Evolutionary conservation across 352 stramenopile species (phyloP), one percentile per base, ranked within the genome.

Genomic region (Globisporangium polare): DNA sequence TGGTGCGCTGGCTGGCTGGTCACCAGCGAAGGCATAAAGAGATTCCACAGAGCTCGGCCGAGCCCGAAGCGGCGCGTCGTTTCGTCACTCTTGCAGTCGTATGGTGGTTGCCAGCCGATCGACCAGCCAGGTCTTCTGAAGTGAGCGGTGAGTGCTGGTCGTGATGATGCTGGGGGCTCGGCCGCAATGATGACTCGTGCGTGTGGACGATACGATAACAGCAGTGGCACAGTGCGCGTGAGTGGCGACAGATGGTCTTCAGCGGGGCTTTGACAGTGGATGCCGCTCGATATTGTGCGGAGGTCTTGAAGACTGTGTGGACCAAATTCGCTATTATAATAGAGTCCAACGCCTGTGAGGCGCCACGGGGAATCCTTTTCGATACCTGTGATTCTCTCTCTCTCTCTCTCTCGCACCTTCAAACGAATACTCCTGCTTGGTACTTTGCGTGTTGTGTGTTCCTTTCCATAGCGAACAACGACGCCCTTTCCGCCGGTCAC

Each of bases 311-410:
- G 29, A 2, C 33, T 39, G 29, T 39, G 33, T 39, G 5, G 5
- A 39, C 9, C 33, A 39, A n/a, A 5, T n/a, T 43, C 2, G 6
- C 15, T n/a, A 33, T 33, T 33, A 4, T 33, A 7, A 33, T 33
- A 18, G 15, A 9, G 37, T n/a, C 13, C 37, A 9, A 20, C 15
- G 13, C 37, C n/a, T 43, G 37, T 5, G 37, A 39, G 37, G 37
- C n/a, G 33, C 33, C 20, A 22, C 15, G 7, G 41, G 47, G 37
- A 53, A 54, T 54, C 49, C 18, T 8, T 41, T 54, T 54, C 1
- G 27, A 18, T 2, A 29, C 26, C 6, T 54, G 5, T 54, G 49
- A 54, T 54, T 54, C 39, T 54, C 49, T 17, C 47, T 53, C 41
- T 43, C 4, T 18, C 3, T 43, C 47, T 53, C 41, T 43, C 4